These are phyloP conservation scores for Jacaranda copaia DNA, from an alignment of 257 asterid genomes.

Conservation along the genomic window DNA sequence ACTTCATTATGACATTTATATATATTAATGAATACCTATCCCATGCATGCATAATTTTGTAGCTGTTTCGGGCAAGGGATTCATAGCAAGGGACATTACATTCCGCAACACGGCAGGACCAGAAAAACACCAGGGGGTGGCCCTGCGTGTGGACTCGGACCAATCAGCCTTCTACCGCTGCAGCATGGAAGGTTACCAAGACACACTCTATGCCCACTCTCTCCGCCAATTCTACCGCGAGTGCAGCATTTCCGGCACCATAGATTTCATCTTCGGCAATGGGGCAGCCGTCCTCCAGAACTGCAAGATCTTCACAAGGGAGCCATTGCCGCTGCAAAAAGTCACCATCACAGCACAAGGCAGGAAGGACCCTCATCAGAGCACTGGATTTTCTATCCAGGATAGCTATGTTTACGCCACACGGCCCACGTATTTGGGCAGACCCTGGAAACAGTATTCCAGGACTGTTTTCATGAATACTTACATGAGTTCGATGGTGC, in stretches of 20 bases:
- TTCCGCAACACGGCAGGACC: conserved; percentile 99
- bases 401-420: conserved; percentile 75
- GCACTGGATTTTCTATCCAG: conserved; percentile 86
- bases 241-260: conserved; percentile 89
- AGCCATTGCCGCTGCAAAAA: conserved; percentile 80
- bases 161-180: conserved; percentile 95
- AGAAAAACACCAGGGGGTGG: conserved; percentile 81
- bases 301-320: conserved; percentile 76
- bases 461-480: conserved; percentile 81
- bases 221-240: conserved; percentile 97
- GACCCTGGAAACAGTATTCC: conserved; percentile 90
- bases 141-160: conserved; percentile 95
- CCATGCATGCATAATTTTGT: background rate
- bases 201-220: conserved; percentile 95
- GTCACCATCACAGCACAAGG: conserved; percentile 98
- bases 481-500: conserved; percentile 84
- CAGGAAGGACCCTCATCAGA: conserved; percentile 85
- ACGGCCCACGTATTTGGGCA: conserved; percentile 77
- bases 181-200: conserved; percentile 97
- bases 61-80: conserved; percentile 97
- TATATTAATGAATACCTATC: no score
- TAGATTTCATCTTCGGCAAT: conserved; percentile 95
- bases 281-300: conserved; percentile 94
- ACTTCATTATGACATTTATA: background rate
- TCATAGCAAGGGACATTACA: conserved; percentile 88